Evolutionary conservation across 2,329 filamentous ascomycete genomes (phyloP).

Genomic region (Grosmannia clavigera): DNA sequence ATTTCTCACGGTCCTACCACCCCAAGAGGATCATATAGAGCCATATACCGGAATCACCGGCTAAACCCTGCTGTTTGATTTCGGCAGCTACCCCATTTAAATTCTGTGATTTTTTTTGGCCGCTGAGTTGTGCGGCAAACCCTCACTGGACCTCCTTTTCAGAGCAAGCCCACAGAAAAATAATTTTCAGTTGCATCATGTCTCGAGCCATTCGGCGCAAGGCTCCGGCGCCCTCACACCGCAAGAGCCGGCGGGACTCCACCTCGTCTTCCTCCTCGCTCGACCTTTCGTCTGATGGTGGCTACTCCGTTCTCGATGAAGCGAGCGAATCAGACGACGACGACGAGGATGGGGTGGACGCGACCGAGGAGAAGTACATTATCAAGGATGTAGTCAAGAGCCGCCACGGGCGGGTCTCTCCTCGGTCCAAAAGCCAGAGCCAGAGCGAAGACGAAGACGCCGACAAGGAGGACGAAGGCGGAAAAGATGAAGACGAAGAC

Average conservation of each 20-base stretch:
- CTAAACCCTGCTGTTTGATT: not conserved
- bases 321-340: slow-evolving; percentile 67
- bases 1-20: not conserved
- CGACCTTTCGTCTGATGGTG: slow-evolving; percentile 53
- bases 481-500: slow-evolving; percentile 27
- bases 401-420: slow-evolving; percentile 25
- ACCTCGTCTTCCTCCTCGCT: slow-evolving; percentile 44
- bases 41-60: not conserved
- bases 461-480: slow-evolving; percentile 16
- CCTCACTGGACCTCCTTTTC: not conserved
- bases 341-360: slow-evolving; percentile 65
- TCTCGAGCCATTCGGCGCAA: slow-evolving; percentile 42
- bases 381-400: slow-evolving; percentile 32
- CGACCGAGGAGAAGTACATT: slow-evolving; percentile 67
- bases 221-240: slow-evolving; percentile 24
- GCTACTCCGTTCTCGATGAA: slow-evolving; percentile 65
- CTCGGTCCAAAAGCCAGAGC: slow-evolving; percentile 35
- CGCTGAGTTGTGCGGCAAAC: slow-evolving; percentile 21
- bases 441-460: slow-evolving; percentile 23
- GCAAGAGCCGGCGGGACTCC: slow-evolving; percentile 37
- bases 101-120: slow-evolving; percentile 15
- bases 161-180: not conserved
- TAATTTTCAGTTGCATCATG: slow-evolving; percentile 26
- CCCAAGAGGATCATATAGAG: not conserved
- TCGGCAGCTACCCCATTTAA: slow-evolving; percentile 3